Conservation (phyloP, 2,329 filamentous ascomycete species). For the Exophiala lecanii-corni region DNA sequence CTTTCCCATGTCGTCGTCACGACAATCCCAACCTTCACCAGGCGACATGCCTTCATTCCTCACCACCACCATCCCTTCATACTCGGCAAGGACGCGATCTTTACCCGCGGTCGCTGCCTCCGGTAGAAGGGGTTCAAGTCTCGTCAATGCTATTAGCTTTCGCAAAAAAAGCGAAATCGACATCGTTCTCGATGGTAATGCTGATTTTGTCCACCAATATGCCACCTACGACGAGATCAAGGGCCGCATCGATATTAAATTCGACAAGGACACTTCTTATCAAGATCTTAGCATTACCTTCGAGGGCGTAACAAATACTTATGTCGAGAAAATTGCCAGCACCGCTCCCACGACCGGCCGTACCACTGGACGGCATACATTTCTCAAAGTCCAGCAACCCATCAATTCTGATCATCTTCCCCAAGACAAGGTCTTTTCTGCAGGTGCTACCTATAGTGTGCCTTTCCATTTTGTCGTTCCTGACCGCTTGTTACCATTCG, state of each 20-base stretch:
- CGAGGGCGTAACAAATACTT: constrained; percentile 28
- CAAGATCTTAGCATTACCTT: constrained; percentile 31
- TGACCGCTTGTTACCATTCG: constrained; percentile 53
- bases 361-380: constrained; percentile 55
- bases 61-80: constrained; percentile 15
- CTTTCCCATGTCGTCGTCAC: constrained; percentile 9
- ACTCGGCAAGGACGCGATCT: constrained; percentile 17
- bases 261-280: constrained; percentile 29
- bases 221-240: constrained; percentile 32
- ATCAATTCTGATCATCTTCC: constrained; percentile 52
- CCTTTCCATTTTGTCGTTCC: constrained; percentile 63
- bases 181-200: constrained; percentile 25
- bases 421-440: constrained; percentile 49
- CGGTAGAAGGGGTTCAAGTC: constrained; percentile 19
- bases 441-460: constrained; percentile 54
- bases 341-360: constrained; percentile 50
- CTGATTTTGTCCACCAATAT: constrained; percentile 27
- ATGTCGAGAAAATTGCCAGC: constrained; percentile 51
- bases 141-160: constrained; percentile 21
- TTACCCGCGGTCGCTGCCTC: constrained; percentile 8
- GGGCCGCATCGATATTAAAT: constrained; percentile 28
- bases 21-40: constrained; percentile 9
- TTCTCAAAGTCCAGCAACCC: constrained; percentile 59
- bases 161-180: constrained; percentile 26
- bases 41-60: constrained; percentile 24